phyloP scores from a whole-genome alignment of 108 stramenopile species.

The Poteriospumella lacustris region DNA sequence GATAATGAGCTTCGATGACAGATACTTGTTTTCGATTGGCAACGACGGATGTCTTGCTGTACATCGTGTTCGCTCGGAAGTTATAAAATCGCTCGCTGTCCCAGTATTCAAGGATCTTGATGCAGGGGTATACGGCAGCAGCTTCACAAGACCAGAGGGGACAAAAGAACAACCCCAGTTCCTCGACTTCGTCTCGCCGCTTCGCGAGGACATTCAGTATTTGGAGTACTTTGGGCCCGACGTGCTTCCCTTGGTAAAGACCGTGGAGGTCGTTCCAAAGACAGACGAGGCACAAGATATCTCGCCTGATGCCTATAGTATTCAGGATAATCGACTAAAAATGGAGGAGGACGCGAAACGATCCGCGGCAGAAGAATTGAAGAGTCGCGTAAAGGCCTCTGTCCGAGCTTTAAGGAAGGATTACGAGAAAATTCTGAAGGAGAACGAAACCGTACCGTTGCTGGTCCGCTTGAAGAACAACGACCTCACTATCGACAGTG shows the following conservation, averaged over 20 bases:
- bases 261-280: too few species aligned
- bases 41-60: conserved; percentile 45
- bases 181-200: too few species aligned
- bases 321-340: conserved; percentile 57
- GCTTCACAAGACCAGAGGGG: not conserved
- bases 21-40: conserved; percentile 48
- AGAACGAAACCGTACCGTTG: conserved; percentile 38
- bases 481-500: conserved; percentile 51
- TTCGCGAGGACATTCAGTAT: too few species aligned
- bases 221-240: too few species aligned
- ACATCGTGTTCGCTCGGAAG: conserved; percentile 26
- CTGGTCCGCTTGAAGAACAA: conserved; percentile 37
- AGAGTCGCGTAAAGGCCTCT: conserved; percentile 44
- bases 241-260: too few species aligned
- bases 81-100: not conserved
- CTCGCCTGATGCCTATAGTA: conserved; percentile 48
- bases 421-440: conserved; percentile 40
- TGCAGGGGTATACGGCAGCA: not conserved
- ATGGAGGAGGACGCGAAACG: conserved; percentile 50
- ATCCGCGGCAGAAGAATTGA: conserved; percentile 53
- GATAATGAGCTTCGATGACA: conserved; percentile 39
- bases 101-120: not conserved
- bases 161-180: too few species aligned
- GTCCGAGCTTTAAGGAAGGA: conserved; percentile 39
- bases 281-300: conserved; percentile 2